Conservation (phyloP, 2,329 filamentous ascomycete species). For the Lecanoromycetidae sp. region DNA sequence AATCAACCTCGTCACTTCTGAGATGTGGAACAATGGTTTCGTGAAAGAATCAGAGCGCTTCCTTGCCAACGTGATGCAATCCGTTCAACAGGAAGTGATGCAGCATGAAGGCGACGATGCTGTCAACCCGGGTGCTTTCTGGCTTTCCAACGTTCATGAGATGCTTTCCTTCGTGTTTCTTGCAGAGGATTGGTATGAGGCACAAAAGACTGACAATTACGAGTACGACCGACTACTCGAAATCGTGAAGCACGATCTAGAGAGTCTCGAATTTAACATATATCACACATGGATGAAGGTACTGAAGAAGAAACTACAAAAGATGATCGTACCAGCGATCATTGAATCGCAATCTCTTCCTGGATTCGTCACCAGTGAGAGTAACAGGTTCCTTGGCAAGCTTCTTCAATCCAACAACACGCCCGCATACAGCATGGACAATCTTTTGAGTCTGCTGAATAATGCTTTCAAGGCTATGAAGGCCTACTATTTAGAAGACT, state of each 20-base stretch:
- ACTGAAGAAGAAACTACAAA: conserved; percentile 95
- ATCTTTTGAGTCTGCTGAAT: conserved; percentile 87
- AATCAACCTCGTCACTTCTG: conserved; percentile 96
- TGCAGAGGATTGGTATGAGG: conserved; percentile 98
- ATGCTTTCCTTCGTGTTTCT: conserved; percentile 99
- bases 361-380: conserved; percentile 97
- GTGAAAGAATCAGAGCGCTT: conserved; percentile 99
- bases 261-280: conserved; percentile 98
- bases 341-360: conserved; percentile 97
- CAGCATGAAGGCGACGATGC: conserved; percentile 95
- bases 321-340: conserved; percentile 99
- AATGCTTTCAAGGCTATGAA: conserved; percentile 99
- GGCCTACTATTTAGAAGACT: conserved; percentile 91
- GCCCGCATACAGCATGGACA: conserved; percentile 99
- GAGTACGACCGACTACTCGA: conserved; percentile 95
- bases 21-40: conserved; percentile 99
- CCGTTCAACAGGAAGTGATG: conserved; percentile 98
- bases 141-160: conserved; percentile 97
- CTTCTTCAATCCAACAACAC: conserved; percentile 78
- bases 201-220: conserved; percentile 98
- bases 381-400: conserved; percentile 95
- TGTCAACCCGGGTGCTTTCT: conserved; percentile 94
- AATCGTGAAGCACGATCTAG: conserved; percentile 97
- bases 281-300: conserved; percentile 99
- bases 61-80: conserved; percentile 98